Evolutionary conservation across 352 stramenopile genomes (phyloP), one percentile per base, ranked within the genome.

Genomic region (Phytophthora multivora): DNA sequence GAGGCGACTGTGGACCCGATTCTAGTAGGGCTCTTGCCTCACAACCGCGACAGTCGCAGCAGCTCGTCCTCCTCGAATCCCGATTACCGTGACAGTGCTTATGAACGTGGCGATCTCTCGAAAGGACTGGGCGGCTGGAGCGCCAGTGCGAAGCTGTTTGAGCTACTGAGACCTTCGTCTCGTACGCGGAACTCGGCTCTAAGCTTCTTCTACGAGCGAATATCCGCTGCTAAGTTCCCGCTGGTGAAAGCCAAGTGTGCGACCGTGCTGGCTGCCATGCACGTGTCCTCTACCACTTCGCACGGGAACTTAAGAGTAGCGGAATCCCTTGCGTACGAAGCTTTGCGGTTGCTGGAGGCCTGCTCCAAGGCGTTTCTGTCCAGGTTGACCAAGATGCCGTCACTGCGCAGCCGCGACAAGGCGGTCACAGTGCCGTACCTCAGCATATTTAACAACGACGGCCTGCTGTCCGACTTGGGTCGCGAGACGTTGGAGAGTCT

Each of bases 201-300:
- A 15, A 68, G 66, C 16, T 80, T 79, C 26, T 85, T 88, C 49
- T 91, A 89, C 54, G 79, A 88, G 18, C 69, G 74, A 19, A 83
- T 91, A 21, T 60, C 69, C 5, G 56, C 59, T 13, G 54, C 39
- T 4, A 57, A 74, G 12, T 83, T 87, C 40, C 73, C 81, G 16
- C 63, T 96, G 10, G 63, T 91, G 26, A 96, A 96, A 47, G 83
- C 87, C 0, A 90, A 91, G 35, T 92, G 83, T 52, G 85, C 79
- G 2, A 65, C 69, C 0, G 73, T 91, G 13, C 49, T 95, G 11
- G 86, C 79, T 43, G 67, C 66, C 3, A 88, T 89, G 59, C 70
- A 92, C 47, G 69, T 78, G 13, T 65, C 66, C 3, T 66, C 63
- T 4, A 77, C 61, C 0, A 69, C 73, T 13, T 80, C 74, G 12